phyloP scores from a whole-genome alignment of 2,329 filamentous ascomycete genomes.

The Cladosporium sphaerospermum region DNA sequence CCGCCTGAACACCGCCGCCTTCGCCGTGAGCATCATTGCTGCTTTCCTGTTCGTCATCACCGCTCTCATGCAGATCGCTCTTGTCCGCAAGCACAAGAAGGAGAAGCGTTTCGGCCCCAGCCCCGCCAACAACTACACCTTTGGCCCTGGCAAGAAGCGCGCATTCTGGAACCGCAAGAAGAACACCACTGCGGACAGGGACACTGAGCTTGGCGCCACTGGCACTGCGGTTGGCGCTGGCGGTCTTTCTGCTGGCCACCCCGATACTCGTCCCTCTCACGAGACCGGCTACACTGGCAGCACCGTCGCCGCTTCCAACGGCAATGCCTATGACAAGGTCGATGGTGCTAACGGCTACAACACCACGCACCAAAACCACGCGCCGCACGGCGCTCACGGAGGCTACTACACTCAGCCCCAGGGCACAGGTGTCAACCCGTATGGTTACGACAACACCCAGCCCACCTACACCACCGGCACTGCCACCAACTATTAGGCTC shows the following conservation, averaged over 20 bases:
- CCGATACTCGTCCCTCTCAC: constrained; percentile 39
- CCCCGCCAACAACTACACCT: constrained; percentile 63
- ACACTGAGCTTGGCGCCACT: constrained; percentile 41
- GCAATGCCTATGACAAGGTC: constrained; percentile 22
- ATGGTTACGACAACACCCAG: constrained; percentile 32
- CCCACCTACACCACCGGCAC: constrained; percentile 19
- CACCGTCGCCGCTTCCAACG: constrained; percentile 36
- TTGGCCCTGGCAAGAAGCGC: constrained; percentile 45
- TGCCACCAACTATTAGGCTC: constrained; percentile 27
- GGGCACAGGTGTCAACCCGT: constrained; percentile 34
- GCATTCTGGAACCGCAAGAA: constrained; percentile 36
- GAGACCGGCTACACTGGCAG: constrained; percentile 47
- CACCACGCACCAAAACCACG: constrained; percentile 18
- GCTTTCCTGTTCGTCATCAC: constrained; percentile 74
- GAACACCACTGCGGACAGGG: constrained; percentile 17
- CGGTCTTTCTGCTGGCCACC: constrained; percentile 22
- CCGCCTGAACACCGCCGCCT: constrained; percentile 66
- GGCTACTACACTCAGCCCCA: constrained; percentile 43
- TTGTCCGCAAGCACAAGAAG: constrained; percentile 65
- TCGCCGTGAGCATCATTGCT: constrained; percentile 72
- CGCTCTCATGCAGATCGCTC: constrained; percentile 59
- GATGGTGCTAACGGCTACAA: constrained; percentile 22
- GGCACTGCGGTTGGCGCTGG: constrained; percentile 23
- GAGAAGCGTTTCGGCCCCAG: constrained; percentile 66
- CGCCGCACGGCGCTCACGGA: constrained; percentile 27